Evolutionary conservation across 140 eudicot species (phyloP).

Genomic region (Erigeron philadelphicus): DNA sequence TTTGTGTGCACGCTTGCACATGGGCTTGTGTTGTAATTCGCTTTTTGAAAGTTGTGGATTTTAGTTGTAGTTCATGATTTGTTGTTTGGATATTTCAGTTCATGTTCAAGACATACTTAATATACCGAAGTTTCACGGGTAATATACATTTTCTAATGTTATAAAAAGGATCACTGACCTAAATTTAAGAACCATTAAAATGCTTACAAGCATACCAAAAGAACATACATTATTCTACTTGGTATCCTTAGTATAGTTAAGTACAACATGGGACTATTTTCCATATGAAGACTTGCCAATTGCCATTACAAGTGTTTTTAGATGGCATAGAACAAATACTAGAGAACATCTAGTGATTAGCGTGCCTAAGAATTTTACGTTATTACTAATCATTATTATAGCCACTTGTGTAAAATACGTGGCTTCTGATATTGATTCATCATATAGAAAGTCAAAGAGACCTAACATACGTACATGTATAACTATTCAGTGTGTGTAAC

Average conservation of each 20-base stretch:
- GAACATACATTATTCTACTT: neutral
- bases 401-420: constrained; percentile 6
- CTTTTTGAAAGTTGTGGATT: neutral
- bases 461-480: constrained; percentile 1
- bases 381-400: constrained; percentile 3
- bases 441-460: constrained; percentile 5
- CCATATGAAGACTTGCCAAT: neutral
- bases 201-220: constrained; percentile 13
- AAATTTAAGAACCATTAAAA: neutral
- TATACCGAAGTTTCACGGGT: constrained; percentile 10
- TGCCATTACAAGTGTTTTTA: neutral
- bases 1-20: neutral
- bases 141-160: neutral
- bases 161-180: neutral
- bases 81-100: neutral
- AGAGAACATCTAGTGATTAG: constrained; percentile 14
- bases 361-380: constrained; percentile 2
- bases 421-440: constrained; percentile 17
- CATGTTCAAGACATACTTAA: neutral
- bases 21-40: neutral
- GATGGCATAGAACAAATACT: constrained; percentile 1
- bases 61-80: neutral
- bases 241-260: neutral
- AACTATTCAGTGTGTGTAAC: constrained; percentile 6
- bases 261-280: constrained; percentile 7